phyloP scores from a whole-genome alignment of 208 protist genomes.

The Entamoeba invadens region DNA sequence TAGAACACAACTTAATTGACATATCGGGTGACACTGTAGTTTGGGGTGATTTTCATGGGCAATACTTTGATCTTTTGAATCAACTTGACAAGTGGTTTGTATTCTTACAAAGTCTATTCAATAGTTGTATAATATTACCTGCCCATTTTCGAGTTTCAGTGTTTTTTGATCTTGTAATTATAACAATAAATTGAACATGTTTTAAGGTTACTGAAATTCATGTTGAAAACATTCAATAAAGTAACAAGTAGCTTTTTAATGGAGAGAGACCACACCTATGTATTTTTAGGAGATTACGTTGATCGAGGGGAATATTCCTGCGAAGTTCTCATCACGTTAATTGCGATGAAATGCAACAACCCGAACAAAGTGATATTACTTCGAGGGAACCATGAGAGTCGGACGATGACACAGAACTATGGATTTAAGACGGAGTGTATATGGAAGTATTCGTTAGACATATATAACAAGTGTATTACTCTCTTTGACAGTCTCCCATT shows the following conservation, averaged over 20 bases:
- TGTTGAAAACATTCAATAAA: too few relatives aligned
- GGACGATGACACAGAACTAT: not conserved
- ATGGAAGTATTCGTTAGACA: not conserved
- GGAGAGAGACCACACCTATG: too few relatives aligned
- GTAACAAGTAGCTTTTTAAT: not conserved
- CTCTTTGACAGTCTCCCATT: not conserved
- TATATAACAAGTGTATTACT: not conserved
- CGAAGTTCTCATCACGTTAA: conserved; percentile 68
- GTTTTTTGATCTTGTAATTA: too few relatives aligned
- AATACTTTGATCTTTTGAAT: not conserved
- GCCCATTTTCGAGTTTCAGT: too few relatives aligned
- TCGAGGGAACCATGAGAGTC: conserved; percentile 6
- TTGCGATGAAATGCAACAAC: conserved; percentile 60
- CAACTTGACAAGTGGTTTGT: too few relatives aligned
- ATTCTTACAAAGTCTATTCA: too few relatives aligned
- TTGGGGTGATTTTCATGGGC: conserved; percentile 1
- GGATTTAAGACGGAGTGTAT: not conserved
- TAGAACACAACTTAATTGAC: not conserved
- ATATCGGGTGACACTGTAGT: not conserved
- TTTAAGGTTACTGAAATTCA: too few relatives aligned
- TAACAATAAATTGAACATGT: too few relatives aligned
- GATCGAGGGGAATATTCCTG: conserved; percentile 77
- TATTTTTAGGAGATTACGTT: conserved; percentile 90
- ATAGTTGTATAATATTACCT: too few relatives aligned
- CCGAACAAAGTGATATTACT: not conserved